Percentiles rank a stretch among this genome's conserved stretches.
Conservation (phyloP, 139 green algal genomes). For the Chlorella sp. region DNA sequence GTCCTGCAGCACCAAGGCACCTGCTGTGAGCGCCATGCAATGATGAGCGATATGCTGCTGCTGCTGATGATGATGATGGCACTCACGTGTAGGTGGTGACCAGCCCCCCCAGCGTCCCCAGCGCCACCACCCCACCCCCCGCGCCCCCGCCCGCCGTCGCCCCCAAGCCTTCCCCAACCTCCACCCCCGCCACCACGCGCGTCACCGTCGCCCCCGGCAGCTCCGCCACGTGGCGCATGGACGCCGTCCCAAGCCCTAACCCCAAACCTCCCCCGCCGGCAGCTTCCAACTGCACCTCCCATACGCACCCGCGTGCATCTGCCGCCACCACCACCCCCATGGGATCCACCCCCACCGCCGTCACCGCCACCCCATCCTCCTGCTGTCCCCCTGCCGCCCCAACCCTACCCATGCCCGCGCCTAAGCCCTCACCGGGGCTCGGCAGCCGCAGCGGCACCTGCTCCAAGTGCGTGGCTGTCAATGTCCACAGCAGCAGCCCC, state of each 20-base stretch:
- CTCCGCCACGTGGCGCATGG: slow-evolving; percentile 5
- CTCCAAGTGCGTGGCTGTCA: slow-evolving; percentile 34
- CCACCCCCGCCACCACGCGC: slow-evolving; percentile 5
- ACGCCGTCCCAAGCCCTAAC: background rate
- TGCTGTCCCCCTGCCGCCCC: background rate
- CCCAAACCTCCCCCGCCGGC: background rate
- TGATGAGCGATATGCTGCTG: too few species aligned
- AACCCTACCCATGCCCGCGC: background rate
- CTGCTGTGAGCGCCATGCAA: too few species aligned
- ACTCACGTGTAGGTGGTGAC: slow-evolving; percentile 23
- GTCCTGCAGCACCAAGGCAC: too few species aligned
- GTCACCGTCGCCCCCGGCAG: slow-evolving; percentile 6
- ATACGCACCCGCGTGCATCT: slow-evolving; percentile 11
- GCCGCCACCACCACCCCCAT: slow-evolving; percentile 19
- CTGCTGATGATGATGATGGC: too few species aligned
- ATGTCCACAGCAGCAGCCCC: slow-evolving; percentile 44
- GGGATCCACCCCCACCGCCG: slow-evolving; percentile 18
- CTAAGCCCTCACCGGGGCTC: background rate
- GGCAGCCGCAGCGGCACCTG: slow-evolving; percentile 5
- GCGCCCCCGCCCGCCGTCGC: slow-evolving; percentile 12
- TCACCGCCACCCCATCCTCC: background rate
- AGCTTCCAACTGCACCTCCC: slow-evolving; percentile 9
- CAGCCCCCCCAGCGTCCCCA: slow-evolving; percentile 10
- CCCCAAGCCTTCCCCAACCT: slow-evolving; percentile 1
- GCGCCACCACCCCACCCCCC: background rate